Base-by-base conservation (phyloP, 2,329 filamentous ascomycete species). In the Colletotrichum tropicicola region DNA sequence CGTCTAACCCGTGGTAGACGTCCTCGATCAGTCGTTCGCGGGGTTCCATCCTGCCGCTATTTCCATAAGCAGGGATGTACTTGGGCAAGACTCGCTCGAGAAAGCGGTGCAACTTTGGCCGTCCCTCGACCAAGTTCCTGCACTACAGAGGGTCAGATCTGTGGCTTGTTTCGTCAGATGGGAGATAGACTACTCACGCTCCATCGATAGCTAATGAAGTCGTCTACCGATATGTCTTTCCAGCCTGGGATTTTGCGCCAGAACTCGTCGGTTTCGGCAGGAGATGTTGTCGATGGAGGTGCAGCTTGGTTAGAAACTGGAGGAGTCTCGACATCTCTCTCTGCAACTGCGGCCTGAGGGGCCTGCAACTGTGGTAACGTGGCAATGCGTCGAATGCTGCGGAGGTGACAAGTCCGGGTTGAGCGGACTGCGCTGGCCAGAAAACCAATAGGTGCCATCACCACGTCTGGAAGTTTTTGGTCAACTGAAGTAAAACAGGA, bases 141-240 rank as follows among this genome's bases (percentile, higher is more conserved):
- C 79, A 73, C 83, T 87, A 48, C 27, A 37, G 17, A 19, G 19
- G 17, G 19, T 43, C n/a, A 43, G 39, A 43, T 21, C 15, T 13
- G 39, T 4, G 9, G 17, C 32, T 35, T 15, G 12, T 13, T 15
- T 13, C 5, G n/a, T 35, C 12, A 8, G 39, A 43, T 17, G 17
- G 19, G n/a, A 17, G n/a, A 1, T 43, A 5, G 15, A 37, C 17
- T 30, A 19, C 82, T 73, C 76, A 87, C 86, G 68, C 85, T 83
- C 84, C 85, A 89, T 10, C 76, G 72, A 63, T 87, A 85, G 32
- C 78, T 84, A 19, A 85, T 74, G 67, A 88, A 89, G 0, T 86
- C 75, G 2, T 81, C 73, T 3, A 75, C 69, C 0, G 82, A 70
- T 0, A 87, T 77, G 67, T 85, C 69, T 58, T 80, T 76, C 85